Percentiles rank a stretch among this genome's conserved stretches.
These are phyloP conservation scores for Aureobasidium lini DNA, from an alignment of 2,329 filamentous ascomycete genomes.

Conservation along the genomic window DNA sequence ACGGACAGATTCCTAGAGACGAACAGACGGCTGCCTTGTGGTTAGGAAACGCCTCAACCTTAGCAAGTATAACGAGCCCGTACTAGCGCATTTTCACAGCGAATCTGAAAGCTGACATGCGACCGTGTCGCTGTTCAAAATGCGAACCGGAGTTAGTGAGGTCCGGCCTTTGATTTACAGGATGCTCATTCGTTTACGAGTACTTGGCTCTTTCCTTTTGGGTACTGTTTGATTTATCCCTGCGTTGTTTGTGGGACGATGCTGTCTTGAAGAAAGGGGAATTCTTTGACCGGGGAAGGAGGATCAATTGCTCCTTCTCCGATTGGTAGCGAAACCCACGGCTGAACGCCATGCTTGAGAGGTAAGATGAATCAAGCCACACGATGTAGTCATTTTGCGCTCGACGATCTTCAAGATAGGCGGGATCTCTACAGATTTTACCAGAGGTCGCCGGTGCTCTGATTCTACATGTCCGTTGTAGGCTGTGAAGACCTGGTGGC, in stretches of 20 bases:
- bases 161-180: neutral
- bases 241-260: neutral
- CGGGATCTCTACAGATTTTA: no score
- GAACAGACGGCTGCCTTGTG: slow-evolving; percentile 1
- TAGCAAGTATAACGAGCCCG: slow-evolving; percentile 1
- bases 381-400: no score
- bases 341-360: neutral
- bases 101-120: neutral
- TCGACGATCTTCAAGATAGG: no score
- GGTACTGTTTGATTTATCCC: neutral
- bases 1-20: neutral
- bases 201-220: neutral
- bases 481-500: no score
- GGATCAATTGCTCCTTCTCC: slow-evolving; percentile 9
- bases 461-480: no score
- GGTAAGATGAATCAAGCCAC: slow-evolving; percentile 1
- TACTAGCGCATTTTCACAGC: slow-evolving; percentile 2
- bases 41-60: slow-evolving; percentile 3
- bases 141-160: neutral
- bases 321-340: neutral
- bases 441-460: no score
- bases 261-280: slow-evolving; percentile 3
- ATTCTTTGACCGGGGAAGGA: neutral
- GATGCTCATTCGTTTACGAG: neutral
- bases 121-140: neutral